phyloP scores from a whole-genome alignment of 371 early-diverging fungal genomes.

The Mucor ambiguus region DNA sequence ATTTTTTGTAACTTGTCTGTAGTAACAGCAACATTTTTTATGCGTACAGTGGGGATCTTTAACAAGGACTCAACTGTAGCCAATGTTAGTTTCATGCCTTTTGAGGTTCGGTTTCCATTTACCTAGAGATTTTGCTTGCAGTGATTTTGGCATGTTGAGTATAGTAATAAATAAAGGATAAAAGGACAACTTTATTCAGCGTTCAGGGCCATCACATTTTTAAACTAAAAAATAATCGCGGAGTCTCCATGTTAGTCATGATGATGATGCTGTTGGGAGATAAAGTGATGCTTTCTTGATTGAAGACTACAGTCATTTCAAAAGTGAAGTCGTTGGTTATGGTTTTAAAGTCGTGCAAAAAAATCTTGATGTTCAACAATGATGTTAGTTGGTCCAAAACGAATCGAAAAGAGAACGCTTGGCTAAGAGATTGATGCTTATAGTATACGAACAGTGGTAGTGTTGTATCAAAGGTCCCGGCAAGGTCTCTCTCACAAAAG shows the following conservation, averaged over 20 bases:
- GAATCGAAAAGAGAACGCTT: too few relatives aligned
- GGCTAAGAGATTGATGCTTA: too few relatives aligned
- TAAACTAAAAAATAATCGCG: neutral
- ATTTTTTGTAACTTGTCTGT: slow-evolving; percentile 52
- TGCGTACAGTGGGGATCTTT: slow-evolving; percentile 40
- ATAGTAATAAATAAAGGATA: neutral
- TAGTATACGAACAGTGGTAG: too few relatives aligned
- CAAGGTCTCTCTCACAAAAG: too few relatives aligned
- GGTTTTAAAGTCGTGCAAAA: too few relatives aligned
- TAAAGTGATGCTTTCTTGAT: too few relatives aligned
- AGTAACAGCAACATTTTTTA: slow-evolving; percentile 31
- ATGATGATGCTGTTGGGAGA: neutral
- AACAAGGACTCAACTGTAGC: slow-evolving; percentile 36
- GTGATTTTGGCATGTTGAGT: slow-evolving; percentile 84
- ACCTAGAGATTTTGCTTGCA: slow-evolving; percentile 83
- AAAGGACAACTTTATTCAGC: neutral
- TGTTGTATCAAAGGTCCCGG: too few relatives aligned
- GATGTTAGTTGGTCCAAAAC: too few relatives aligned
- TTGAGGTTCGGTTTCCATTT: slow-evolving; percentile 49
- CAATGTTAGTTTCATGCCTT: neutral
- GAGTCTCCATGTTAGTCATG: neutral
- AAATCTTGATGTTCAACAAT: too few relatives aligned
- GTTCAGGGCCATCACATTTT: slow-evolving; percentile 3
- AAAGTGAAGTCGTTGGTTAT: too few relatives aligned
- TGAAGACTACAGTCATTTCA: too few relatives aligned